Evolutionary conservation across 2,329 filamentous ascomycete species (phyloP), one percentile per base, ranked within the genome.

Genomic region (Calonectria henricotiae): DNA sequence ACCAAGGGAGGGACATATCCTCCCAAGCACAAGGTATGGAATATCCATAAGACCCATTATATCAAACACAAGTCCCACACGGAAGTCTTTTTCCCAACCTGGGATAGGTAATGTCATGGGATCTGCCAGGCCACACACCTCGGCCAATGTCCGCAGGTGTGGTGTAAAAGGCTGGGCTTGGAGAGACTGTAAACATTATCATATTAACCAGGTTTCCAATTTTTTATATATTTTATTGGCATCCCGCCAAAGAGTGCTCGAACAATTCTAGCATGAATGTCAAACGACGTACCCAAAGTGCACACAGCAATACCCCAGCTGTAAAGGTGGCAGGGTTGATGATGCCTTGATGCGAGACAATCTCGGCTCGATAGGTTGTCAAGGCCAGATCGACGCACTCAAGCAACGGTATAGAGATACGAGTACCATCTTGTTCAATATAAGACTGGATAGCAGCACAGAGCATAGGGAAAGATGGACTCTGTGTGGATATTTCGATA

Each of bases 151-250:
- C 5, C 35, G 49, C 1, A 55, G 17, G 15, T 55, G 32, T 23
- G 49, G 30, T 23, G 49, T 55, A 23, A 55, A 55, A 15, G 49
- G 30, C 12, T 55, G 49, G 9, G 49, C 49, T 55, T 55, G 49
- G n/a, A 55, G n/a, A 15, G 49, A 55, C 49, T 55, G n/a, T 35
- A 11, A 11, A 8, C 20, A 12, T 20, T 3, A 2, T 13, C 32
- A 32, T 20, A 5, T 55, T 37, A 55, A 30, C 11, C n/a, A 37
- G 15, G 3, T n/a, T 9, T n/a, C 30, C 17, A 4, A 32, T 8
- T 11, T 4, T 7, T 15, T 20, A 8, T n/a, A 4, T 51, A 3
- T 5, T 37, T 13, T 8, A 2, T 23, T 37, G 8, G 3, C 4
- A 55, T 4, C 11, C 17, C 30, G 6, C 2, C 2, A 23, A 15